These are phyloP conservation scores for Gilbertella persicaria DNA, from an alignment of 371 early-diverging fungal species.

Conservation along the genomic window DNA sequence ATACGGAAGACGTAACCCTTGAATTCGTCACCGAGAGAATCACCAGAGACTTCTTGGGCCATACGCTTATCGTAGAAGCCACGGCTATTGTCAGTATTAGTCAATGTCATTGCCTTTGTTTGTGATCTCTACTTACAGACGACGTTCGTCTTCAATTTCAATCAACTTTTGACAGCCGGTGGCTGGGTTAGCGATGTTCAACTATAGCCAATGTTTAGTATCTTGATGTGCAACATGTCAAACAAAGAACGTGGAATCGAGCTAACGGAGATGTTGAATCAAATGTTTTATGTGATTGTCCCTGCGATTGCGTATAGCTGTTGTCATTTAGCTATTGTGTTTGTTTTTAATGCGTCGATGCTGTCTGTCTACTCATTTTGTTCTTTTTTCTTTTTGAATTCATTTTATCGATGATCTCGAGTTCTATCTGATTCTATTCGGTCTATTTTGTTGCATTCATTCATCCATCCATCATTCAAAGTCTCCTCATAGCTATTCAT, in stretches of 20 bases:
- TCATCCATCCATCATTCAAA: not conserved
- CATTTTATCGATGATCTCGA: not conserved
- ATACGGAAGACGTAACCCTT: constrained; percentile 99
- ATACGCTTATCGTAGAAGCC: constrained; percentile 98
- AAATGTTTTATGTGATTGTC: too few relatives aligned
- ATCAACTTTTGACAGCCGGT: constrained; percentile 98
- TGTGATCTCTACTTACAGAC: constrained; percentile 66
- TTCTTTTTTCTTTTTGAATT: not conserved
- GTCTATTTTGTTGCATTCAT: not conserved
- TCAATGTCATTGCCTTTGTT: not conserved
- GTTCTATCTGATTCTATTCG: not conserved
- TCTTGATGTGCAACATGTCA: too few relatives aligned
- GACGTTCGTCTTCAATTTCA: constrained; percentile 98
- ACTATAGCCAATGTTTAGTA: too few relatives aligned
- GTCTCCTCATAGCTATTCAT: not conserved
- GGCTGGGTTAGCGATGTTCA: constrained; percentile 99
- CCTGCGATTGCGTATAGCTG: too few relatives aligned
- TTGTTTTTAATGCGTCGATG: too few relatives aligned
- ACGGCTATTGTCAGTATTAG: constrained; percentile 58
- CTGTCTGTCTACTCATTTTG: too few relatives aligned
- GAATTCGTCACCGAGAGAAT: constrained; percentile 97
- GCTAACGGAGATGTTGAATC: too few relatives aligned
- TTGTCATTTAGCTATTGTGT: too few relatives aligned
- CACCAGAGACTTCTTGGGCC: constrained; percentile 95
- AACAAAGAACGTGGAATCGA: too few relatives aligned